phyloP scores from a whole-genome alignment of 2,329 filamentous ascomycete genomes.

The Calonectria naviculata region DNA sequence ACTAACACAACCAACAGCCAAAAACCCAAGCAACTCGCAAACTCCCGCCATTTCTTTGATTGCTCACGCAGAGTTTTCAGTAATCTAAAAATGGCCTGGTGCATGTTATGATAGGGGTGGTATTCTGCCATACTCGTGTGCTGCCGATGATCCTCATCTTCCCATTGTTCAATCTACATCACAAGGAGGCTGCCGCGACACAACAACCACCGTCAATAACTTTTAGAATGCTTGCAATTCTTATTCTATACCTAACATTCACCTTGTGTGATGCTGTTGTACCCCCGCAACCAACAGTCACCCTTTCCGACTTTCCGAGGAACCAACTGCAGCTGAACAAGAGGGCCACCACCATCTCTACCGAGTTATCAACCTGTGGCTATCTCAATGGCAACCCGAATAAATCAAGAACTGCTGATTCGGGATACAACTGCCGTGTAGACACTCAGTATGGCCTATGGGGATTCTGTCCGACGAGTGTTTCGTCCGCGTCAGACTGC shows the following conservation, averaged over 20 bases:
- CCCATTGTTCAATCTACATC: neutral
- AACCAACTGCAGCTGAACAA: neutral
- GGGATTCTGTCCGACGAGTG: conserved; percentile 52
- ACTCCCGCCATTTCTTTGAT: neutral
- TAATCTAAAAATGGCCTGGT: neutral
- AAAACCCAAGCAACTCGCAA: too few relatives aligned
- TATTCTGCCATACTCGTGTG: neutral
- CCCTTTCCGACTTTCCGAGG: neutral
- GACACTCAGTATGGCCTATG: conserved; percentile 48
- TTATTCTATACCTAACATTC: neutral
- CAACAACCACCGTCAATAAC: neutral
- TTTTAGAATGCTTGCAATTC: neutral
- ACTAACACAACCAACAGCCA: too few relatives aligned
- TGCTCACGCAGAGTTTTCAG: neutral
- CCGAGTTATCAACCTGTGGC: conserved; percentile 43
- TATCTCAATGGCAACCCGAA: conserved; percentile 45
- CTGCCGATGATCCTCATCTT: neutral
- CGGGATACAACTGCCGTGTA: conserved; percentile 49
- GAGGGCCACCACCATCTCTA: conserved; percentile 16
- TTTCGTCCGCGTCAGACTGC: conserved; percentile 50
- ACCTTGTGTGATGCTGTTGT: neutral
- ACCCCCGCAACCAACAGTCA: neutral
- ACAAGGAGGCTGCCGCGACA: too few relatives aligned
- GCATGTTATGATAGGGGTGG: neutral
- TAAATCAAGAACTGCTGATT: conserved; percentile 43